Percentiles rank a stretch among this genome's conserved stretches.
phyloP scores from a whole-genome alignment of 768 basidiomycete species.

The Gloeopeniophorella convolvens region DNA sequence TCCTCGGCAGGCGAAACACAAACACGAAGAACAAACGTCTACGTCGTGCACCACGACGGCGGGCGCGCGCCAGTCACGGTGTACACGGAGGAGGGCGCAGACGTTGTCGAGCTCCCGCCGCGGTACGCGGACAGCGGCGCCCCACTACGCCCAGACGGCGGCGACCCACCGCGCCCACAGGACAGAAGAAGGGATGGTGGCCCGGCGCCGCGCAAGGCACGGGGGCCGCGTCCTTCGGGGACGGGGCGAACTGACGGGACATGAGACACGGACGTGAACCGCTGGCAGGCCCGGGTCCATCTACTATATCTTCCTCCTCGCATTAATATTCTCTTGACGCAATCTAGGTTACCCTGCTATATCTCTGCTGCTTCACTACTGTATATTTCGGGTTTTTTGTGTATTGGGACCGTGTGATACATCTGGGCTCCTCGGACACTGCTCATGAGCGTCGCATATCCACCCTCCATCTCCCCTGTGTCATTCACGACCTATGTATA shows the following conservation, averaged over 20 bases:
- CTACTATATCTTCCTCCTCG: neutral
- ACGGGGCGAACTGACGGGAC: neutral
- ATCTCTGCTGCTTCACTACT: neutral
- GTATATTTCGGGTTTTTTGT: conserved; percentile 1
- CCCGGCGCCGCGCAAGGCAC: conserved; percentile 7
- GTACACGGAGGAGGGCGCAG: conserved; percentile 46
- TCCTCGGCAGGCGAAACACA: neutral
- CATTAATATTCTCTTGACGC: neutral
- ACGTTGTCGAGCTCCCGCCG: conserved; percentile 57
- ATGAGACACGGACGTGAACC: neutral
- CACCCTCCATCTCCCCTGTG: neutral
- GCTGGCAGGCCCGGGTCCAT: too few species aligned
- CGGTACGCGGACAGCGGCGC: conserved; percentile 30
- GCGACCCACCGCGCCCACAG: neutral
- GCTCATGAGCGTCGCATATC: too few species aligned
- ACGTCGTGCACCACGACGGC: conserved; percentile 58
- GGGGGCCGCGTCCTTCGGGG: neutral
- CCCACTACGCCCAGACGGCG: too few species aligned
- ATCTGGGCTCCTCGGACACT: too few species aligned
- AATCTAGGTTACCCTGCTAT: neutral
- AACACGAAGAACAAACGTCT: conserved; percentile 32
- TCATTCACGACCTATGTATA: conserved; percentile 30
- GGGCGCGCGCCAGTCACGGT: conserved; percentile 52
- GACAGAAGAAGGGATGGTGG: neutral
- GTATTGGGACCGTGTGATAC: too few species aligned